Base-by-base conservation (phyloP, 2,329 filamentous ascomycete genomes). In the Westerdykella sp. region DNA sequence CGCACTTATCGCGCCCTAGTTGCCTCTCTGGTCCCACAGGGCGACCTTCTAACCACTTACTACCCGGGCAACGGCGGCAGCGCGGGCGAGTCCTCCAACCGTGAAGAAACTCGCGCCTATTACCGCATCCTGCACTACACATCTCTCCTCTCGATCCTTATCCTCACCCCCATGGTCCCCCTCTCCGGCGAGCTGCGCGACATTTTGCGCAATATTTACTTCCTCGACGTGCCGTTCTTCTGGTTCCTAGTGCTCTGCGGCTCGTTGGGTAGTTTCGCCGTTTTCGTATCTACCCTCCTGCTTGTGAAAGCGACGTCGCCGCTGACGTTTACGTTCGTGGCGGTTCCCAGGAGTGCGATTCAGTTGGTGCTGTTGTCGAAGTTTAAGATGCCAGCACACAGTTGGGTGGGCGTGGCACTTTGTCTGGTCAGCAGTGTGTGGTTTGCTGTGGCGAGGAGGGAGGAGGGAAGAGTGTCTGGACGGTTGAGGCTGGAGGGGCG, bases 211-310 rank as follows among this genome's bases (percentile, higher is more conserved):
- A 77, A 77, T 46, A 75, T 75, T 43, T 76, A 76, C 42, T 73
- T 76, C 57, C 66, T 78, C 10, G 75, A 78, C 44, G 72, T 77
- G 1, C 73, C 73, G 2, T 78, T 73, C 56, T 76, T 77, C 61
- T 78, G 75, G 75, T 60, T 77, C 34, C 72, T 77, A 67, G 70
- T 73, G 32, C 51, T 71, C 4, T 73, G 73, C 43, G 73, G 72
- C 2, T 72, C 72, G 2, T 55, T 74, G 6, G 72, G 71, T 3
- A 69, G 65, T 0, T 75, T 70, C 59, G 68, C 72, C 5, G 70
- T 76, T 4, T 76, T 77, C 46, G 66, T 65, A 2, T 61, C 67
- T n/a, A 73, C 70, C 2, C 59, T 77, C 39, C 57, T 76, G 13
- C 59, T 77, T 30, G 69, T 73, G 14, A 69, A 74, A 47, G 69